A percentile compares a stretch with the other conserved stretches of the same genome.
Conservation (phyloP, 495 filamentous ascomycete species). For the Hypoxylon fragiforme region DNA sequence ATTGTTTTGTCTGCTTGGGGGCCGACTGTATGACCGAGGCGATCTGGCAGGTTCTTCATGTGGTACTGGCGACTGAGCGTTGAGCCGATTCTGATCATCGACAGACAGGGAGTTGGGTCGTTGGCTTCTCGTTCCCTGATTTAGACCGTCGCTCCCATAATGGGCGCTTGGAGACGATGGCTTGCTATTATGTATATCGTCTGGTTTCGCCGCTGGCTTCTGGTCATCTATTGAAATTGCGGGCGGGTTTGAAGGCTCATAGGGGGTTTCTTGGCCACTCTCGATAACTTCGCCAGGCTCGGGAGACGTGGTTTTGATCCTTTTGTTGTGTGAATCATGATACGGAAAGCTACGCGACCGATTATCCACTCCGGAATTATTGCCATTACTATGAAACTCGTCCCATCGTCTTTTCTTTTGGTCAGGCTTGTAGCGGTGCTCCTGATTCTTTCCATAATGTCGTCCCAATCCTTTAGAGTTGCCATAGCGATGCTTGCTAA, state of each 20-base stretch:
- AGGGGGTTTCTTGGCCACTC: constrained; percentile 17
- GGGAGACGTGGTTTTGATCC: constrained; percentile 22
- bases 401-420: constrained; percentile 28
- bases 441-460: constrained; percentile 22
- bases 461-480: constrained; percentile 12
- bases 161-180: not conserved
- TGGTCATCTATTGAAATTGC: not conserved
- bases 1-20: constrained; percentile 22
- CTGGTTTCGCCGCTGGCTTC: not conserved
- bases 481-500: constrained; percentile 7
- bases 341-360: constrained; percentile 9
- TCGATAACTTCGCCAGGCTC: constrained; percentile 39
- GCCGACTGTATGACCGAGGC: constrained; percentile 6
- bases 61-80: constrained; percentile 3
- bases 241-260: constrained; percentile 8
- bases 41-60: not conserved
- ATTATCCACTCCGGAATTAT: constrained; percentile 5
- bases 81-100: not conserved
- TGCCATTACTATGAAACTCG: constrained; percentile 7
- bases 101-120: not conserved
- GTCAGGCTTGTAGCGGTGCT: constrained; percentile 16
- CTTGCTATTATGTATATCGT: not conserved
- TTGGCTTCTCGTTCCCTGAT: not conserved
- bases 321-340: constrained; percentile 20
- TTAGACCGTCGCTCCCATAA: not conserved